Evolutionary conservation across 345 rosid genomes (phyloP), one percentile per base, ranked within the genome.

Genomic region (Linum trigynum): DNA sequence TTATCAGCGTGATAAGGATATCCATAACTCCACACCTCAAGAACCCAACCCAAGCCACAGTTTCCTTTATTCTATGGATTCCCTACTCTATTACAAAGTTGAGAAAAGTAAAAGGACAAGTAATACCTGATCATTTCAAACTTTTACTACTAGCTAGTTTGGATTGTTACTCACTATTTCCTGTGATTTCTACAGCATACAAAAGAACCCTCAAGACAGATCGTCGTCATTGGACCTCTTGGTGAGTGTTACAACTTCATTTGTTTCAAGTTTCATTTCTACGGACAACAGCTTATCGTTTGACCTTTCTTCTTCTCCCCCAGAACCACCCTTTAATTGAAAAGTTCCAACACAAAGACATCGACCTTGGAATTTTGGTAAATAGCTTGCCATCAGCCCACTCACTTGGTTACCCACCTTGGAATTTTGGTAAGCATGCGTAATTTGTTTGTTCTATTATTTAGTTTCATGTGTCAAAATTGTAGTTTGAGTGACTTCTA

Each of bases 241-340:
- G 91, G 98, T 90, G 71, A 78, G 86, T 77, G 8, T 70, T 59
- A 57, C 55, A 51, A 37, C 48, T 32, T 11, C 50, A 4, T 37
- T 16, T 40, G n/a, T 16, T 35, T 61, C 40, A 23, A 32, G 23
- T 14, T 35, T 11, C 41, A 39, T 59, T 57, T 56, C 45, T 2
- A 55, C 32, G 32, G 32, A 23, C 32, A 23, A 23, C 32, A 23
- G 32, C 32, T 23, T 23, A 23, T 12, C 51, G 45, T 45, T 17
- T 37, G 51, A 75, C 42, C 64, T 39, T 41, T 40, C 73, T 71
- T 63, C 59, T 77, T 63, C 38, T 72, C 53, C 61, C n/a, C 2
- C 90, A 94, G 99, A 74, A 75, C 72, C 96, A 94, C 65, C 86
- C 97, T 23, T 94, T 94, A 79, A 94, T 94, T 59, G 88, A 85